Base-by-base conservation (phyloP, 73 alveolate species). In the Strombidium stylifer region DNA sequence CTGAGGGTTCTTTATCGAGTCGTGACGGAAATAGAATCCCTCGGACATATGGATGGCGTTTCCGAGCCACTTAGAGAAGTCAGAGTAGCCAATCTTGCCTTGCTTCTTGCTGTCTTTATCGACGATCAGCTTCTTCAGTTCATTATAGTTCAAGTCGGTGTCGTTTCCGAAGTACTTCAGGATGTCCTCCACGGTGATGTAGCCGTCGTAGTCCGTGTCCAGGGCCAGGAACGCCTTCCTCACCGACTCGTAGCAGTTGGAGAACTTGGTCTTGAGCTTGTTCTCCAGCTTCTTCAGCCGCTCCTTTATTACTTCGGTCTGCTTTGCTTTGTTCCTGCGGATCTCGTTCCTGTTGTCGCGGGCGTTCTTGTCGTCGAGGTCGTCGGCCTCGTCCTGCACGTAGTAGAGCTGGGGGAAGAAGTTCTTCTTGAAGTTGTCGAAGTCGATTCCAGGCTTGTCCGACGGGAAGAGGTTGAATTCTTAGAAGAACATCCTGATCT, bases 21-120 rank as follows among this genome's bases (percentile, higher is more conserved):
- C 90, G 32, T 79, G 90, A 21, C 90, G 6, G 50, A 79, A 79
- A 69, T 70, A 65, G 47, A 79, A 79, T 7, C 90, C 90, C 47
- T 79, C 90, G 15, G 73, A 46, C 30, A 69, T 73, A 27, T 75
- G 73, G 21, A 79, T 75, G 35, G 81, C 19, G 16, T 69, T 54
- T 10, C 90, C 90, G 25, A 62, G 55, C 81, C 81, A 69, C 32
- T 53, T 58, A 20, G 52, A 16, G 48, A 73, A 73, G 47, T 73
- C 86, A 21, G 62, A 32, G 45, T 56, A 73, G 68, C 72, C 86
- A 16, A 73, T 59, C 21, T 60, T 58, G 4, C 69, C 78, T 0
- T 28, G 28, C 25, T 69, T 55, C 69, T 54, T 54, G 28, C 71
- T 45, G 20, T 69, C 76, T 20, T 66, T 39, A 21, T 59, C 72